These are phyloP conservation scores for Daldinia bambusicola DNA, from an alignment of 495 filamentous ascomycete genomes.

Conservation along the genomic window DNA sequence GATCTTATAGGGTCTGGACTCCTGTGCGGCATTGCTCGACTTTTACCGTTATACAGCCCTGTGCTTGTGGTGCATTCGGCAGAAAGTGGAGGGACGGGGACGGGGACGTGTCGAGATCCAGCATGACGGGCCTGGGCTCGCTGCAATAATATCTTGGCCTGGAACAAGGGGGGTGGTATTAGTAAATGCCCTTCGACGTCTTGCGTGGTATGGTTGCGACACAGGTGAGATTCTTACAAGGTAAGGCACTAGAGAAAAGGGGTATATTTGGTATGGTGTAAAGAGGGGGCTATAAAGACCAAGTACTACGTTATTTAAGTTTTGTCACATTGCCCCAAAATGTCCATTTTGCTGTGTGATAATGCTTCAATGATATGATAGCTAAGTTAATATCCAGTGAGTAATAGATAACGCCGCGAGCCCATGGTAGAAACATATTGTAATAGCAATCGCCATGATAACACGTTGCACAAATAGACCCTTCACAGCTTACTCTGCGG, in stretches of 20 bases:
- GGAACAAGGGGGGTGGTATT: no score
- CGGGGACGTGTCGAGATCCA: neutral
- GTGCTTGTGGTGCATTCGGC: conserved; percentile 30
- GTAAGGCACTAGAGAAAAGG: neutral
- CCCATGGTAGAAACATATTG: neutral
- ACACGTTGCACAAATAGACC: conserved; percentile 9
- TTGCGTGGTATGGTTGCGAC: neutral
- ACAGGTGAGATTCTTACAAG: neutral
- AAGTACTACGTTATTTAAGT: neutral
- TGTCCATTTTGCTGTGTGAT: neutral
- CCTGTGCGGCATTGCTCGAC: conserved; percentile 11
- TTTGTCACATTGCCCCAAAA: neutral
- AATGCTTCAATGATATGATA: neutral
- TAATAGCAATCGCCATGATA: conserved; percentile 4
- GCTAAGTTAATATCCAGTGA: conserved; percentile 10
- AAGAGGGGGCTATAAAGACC: neutral
- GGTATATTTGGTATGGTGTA: neutral
- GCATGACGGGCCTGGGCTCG: neutral
- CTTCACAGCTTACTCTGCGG: conserved; percentile 56
- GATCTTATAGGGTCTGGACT: conserved; percentile 13
- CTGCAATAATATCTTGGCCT: no score
- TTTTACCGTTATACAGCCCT: conserved; percentile 19
- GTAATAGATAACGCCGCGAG: conserved; percentile 5
- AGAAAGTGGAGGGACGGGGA: neutral
- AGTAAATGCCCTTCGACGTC: no score